Base-by-base conservation (phyloP, 371 early-diverging fungal genomes). In the Rhizopus stolonifer region DNA sequence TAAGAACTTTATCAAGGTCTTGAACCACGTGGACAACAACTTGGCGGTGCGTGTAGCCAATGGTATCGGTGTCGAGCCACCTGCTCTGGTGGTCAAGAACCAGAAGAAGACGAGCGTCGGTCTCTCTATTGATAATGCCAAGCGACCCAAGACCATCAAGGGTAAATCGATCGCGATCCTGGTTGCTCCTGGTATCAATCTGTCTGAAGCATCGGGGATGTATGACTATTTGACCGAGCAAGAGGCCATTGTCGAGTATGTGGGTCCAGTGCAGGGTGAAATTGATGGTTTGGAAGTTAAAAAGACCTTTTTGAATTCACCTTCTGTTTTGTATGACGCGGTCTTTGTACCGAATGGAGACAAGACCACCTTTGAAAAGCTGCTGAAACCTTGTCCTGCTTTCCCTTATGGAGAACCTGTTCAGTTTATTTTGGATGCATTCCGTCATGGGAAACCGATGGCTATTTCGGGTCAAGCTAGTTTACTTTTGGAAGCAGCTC, bases 21-120 rank as follows among this genome's bases (percentile, higher is more conserved):
- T 75, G 10, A 75, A 75, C 60, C 61, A 56, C 32, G 60, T 76
- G 10, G 76, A 75, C 42, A 66, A 71, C n/a, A 31, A 52, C 29
- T 56, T 79, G n/a, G 72, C 76, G 17, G 51, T 54, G 25, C 61
- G 69, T 40, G 61, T 79, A 21, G 80, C 76, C 24, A 39, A 50
- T 46, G 67, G 47, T 24, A 46, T 73, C 11, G 68, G 64, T 58
- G 68, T 70, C 15, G 44, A 50, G 0, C 52, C 52, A 10, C 74
- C 74, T 22, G 61, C 59, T 53, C 36, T 15, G 1, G 49, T 60
- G 4, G 46, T 48, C 15, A 63, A 63, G 1, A 69, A 67, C 46
- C 15, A 34, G 11, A 59, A 62, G 17, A 10, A 61, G 43, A 61
- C 60, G 0, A 40, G 50, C 14, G 39, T 42, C 13, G 66, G 67